These are phyloP conservation scores for Serendipita sp. DNA, from an alignment of 768 basidiomycete species.

Conservation along the genomic window DNA sequence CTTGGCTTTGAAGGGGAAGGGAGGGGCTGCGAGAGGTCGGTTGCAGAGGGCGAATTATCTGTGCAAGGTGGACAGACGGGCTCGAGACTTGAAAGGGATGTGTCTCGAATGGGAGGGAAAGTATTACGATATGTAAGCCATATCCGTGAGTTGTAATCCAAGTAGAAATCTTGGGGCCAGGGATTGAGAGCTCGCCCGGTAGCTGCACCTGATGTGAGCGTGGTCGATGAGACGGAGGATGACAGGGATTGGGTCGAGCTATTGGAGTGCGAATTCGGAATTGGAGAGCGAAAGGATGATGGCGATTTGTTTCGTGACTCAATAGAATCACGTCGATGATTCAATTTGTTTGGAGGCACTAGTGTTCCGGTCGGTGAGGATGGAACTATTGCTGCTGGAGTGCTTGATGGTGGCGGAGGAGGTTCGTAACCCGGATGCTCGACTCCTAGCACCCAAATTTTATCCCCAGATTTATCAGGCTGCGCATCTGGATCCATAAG, in stretches of 20 bases:
- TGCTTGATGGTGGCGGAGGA: constrained; percentile 12
- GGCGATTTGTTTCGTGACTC: constrained; percentile 11
- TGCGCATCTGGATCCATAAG: constrained; percentile 80
- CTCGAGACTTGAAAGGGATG: constrained; percentile 23
- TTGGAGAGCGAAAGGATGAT: constrained; percentile 1
- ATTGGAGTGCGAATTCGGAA: constrained; percentile 11
- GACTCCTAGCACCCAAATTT: constrained; percentile 83
- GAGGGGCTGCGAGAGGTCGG: constrained; percentile 13
- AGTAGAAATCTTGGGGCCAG: constrained; percentile 74
- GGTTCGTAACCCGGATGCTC: constrained; percentile 60
- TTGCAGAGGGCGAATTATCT: constrained; percentile 13
- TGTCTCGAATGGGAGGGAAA: constrained; percentile 66
- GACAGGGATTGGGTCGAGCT: constrained; percentile 19
- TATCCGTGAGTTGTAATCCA: constrained; percentile 73
- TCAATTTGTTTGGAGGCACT: constrained; percentile 4
- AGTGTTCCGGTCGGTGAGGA: constrained; percentile 13
- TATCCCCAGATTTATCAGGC: constrained; percentile 64
- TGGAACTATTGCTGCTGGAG: constrained; percentile 15
- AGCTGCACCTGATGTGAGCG: constrained; percentile 10
- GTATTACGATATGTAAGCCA: constrained; percentile 90
- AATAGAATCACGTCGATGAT: background rate
- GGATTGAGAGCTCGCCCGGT: constrained; percentile 11
- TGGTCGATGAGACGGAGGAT: constrained; percentile 13
- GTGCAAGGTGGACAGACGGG: constrained; percentile 21
- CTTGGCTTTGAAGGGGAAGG: constrained; percentile 41